Conservation (phyloP, 768 basidiomycete species). For the Scleroderma citrinum region DNA sequence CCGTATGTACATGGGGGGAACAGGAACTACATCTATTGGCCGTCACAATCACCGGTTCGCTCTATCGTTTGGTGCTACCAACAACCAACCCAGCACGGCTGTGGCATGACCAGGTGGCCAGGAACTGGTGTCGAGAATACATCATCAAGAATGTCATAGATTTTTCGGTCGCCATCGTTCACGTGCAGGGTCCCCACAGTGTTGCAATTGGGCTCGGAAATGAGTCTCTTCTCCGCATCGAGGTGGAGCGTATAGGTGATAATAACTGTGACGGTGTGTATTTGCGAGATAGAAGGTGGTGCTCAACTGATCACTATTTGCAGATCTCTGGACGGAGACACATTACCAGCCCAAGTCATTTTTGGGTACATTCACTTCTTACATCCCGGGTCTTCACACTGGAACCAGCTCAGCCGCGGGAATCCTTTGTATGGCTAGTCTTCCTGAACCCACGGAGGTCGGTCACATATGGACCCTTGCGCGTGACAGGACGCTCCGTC, state of each 20-base stretch:
- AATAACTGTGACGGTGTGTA: conserved; percentile 54
- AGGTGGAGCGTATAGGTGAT: conserved; percentile 52
- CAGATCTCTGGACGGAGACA: conserved; percentile 71
- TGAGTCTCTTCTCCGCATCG: conserved; percentile 64
- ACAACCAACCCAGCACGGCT: conserved; percentile 44
- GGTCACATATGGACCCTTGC: conserved; percentile 80
- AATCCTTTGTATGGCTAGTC: conserved; percentile 65
- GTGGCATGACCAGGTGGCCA: conserved; percentile 50
- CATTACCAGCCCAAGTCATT: conserved; percentile 61
- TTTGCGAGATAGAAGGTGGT: conserved; percentile 5
- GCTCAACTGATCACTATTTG: conserved; percentile 5
- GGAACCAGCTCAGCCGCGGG: conserved; percentile 44
- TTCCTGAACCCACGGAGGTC: conserved; percentile 72
- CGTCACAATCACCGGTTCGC: conserved; percentile 59
- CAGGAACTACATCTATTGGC: conserved; percentile 64
- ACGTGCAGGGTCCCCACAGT: conserved; percentile 61
- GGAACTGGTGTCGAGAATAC: conserved; percentile 64
- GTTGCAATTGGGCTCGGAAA: conserved; percentile 57
- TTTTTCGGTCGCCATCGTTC: conserved; percentile 42
- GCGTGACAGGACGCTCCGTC: conserved; percentile 74
- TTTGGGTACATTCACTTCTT: conserved; percentile 59
- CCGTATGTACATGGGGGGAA: conserved; percentile 45
- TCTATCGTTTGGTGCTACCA: conserved; percentile 70
- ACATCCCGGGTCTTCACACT: conserved; percentile 50
- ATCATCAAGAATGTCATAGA: conserved; percentile 49